These are phyloP conservation scores for Rubroshorea leprosula DNA, from an alignment of 345 rosid species.

Conservation along the genomic window DNA sequence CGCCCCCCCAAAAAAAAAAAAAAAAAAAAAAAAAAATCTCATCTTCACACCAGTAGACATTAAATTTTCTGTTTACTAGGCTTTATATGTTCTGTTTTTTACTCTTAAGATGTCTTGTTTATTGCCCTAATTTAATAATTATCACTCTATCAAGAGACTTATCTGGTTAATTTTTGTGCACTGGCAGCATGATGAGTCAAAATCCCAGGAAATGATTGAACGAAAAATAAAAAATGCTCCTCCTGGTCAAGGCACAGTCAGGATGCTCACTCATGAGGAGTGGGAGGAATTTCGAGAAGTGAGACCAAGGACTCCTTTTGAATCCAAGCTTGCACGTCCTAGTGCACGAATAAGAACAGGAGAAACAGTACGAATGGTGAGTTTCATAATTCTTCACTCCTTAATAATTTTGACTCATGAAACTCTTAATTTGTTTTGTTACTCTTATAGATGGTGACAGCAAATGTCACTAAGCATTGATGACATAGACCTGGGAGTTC, in stretches of 20 bases:
- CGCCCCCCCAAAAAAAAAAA: no score
- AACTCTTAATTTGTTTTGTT: no score
- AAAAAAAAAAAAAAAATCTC: no score
- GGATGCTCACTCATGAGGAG: constrained; percentile 80
- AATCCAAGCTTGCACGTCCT: constrained; percentile 90
- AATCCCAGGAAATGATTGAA: constrained; percentile 84
- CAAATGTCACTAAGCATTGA: no score
- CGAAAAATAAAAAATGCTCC: constrained; percentile 81
- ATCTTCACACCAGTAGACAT: no score
- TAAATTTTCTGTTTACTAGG: no score
- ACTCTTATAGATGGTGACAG: no score
- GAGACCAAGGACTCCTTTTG: constrained; percentile 94
- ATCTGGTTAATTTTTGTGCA: background rate
- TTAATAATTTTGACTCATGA: constrained; percentile 3
- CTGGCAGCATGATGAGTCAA: constrained; percentile 64
- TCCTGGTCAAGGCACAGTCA: constrained; percentile 66
- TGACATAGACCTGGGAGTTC: no score
- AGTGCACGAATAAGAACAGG: constrained; percentile 80
- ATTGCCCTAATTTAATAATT: no score
- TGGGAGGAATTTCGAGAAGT: constrained; percentile 84
- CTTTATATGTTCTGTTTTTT: no score
- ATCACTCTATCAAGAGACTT: background rate
- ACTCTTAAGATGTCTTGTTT: no score
- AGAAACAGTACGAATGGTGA: constrained; percentile 60
- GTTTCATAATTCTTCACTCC: constrained; percentile 3